Percentiles rank a stretch among this genome's conserved stretches.
These are phyloP conservation scores for Penium margaritaceum DNA, from an alignment of 139 green algal genomes.

Conservation along the genomic window DNA sequence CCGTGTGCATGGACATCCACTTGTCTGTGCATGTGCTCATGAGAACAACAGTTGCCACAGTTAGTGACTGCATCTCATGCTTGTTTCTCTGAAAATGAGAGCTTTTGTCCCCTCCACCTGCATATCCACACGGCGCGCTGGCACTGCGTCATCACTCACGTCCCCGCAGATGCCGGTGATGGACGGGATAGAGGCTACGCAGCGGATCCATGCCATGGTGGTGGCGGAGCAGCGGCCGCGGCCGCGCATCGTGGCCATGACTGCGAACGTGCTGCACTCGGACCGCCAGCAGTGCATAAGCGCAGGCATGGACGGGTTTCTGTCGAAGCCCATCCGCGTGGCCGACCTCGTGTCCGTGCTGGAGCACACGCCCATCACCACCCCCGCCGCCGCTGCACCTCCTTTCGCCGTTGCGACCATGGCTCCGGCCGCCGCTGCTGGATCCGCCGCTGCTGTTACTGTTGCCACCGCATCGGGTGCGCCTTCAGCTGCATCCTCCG, in stretches of 20 bases:
- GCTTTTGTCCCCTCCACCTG: too few species aligned
- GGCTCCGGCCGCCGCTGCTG: background rate
- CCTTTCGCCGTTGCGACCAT: background rate
- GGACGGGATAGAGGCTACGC: conserved; percentile 32
- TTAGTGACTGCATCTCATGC: too few species aligned
- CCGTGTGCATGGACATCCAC: too few species aligned
- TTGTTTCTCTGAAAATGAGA: too few species aligned
- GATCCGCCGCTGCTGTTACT: background rate
- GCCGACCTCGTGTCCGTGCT: conserved; percentile 15
- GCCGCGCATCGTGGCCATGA: conserved; percentile 32
- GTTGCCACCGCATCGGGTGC: background rate
- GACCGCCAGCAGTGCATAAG: conserved; percentile 21
- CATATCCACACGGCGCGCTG: too few species aligned
- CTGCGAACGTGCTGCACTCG: conserved; percentile 16
- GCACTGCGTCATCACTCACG: too few species aligned
- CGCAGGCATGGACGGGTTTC: conserved; percentile 31
- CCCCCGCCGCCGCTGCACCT: background rate
- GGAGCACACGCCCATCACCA: background rate
- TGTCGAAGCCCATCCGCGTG: conserved; percentile 21
- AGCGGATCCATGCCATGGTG: conserved; percentile 2
- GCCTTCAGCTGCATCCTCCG: too few species aligned
- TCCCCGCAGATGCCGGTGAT: conserved; percentile 35
- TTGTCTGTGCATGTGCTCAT: too few species aligned
- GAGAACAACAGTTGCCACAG: too few species aligned
- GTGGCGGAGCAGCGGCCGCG: conserved; percentile 4